Percentiles rank a stretch among this genome's conserved stretches.
phyloP scores from a whole-genome alignment of 331 rosid species.

The Pyracantha coccinea region DNA sequence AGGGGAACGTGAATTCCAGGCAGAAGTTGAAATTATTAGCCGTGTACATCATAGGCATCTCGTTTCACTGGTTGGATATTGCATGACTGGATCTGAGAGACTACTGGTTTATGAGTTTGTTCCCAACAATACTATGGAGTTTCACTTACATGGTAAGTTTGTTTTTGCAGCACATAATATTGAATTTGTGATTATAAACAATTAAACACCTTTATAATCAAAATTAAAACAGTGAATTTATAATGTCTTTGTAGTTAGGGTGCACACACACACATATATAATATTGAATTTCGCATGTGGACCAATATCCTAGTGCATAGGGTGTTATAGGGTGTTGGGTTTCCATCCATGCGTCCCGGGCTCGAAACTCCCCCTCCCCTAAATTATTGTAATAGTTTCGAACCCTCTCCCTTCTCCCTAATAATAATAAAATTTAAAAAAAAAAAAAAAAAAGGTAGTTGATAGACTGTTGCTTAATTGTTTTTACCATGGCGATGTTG shows the following conservation, averaged over 20 bases:
- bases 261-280: too few species aligned
- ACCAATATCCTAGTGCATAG: too few species aligned
- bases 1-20: constrained; percentile 96
- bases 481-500: neutral
- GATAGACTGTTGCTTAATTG: neutral
- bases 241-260: neutral
- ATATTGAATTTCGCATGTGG: too few species aligned
- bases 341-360: too few species aligned
- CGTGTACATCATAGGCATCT: constrained; percentile 97
- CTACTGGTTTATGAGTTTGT: constrained; percentile 93
- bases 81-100: constrained; percentile 72
- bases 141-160: constrained; percentile 78
- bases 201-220: neutral
- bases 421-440: too few species aligned
- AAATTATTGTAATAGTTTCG: too few species aligned
- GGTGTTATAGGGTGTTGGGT: too few species aligned
- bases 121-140: constrained; percentile 84
- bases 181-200: neutral
- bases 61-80: constrained; percentile 91
- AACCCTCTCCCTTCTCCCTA: too few species aligned
- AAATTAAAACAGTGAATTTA: neutral
- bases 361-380: too few species aligned
- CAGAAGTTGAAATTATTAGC: constrained; percentile 94
- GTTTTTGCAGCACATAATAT: neutral
- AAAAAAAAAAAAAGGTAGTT: neutral